A percentile compares a stretch with the other conserved stretches of the same genome.
Conservation (phyloP, 1,284 basidiomycete genomes). For the Moesziomyces sp. region DNA sequence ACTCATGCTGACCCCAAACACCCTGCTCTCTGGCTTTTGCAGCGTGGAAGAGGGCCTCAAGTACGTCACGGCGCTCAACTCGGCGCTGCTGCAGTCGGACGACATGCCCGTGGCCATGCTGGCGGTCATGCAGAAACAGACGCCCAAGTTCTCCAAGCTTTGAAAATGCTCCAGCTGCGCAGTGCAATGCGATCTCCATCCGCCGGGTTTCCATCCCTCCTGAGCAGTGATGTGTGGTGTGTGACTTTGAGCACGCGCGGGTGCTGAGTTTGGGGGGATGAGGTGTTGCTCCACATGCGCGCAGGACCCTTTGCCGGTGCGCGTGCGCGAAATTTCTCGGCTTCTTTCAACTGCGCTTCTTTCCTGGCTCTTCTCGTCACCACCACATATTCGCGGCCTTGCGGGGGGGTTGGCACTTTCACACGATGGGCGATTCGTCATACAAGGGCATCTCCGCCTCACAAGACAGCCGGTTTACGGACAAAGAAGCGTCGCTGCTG, state of each 20-base stretch:
- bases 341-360: too few relatives aligned
- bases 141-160: slow-evolving; percentile 64
- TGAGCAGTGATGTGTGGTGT: too few relatives aligned
- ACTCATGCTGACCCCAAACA: not conserved
- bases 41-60: slow-evolving; percentile 80
- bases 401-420: not conserved
- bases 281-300: too few relatives aligned
- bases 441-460: slow-evolving; percentile 53
- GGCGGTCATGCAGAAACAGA: slow-evolving; percentile 69
- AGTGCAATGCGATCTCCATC: too few relatives aligned
- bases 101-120: slow-evolving; percentile 71
- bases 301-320: too few relatives aligned
- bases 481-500: slow-evolving; percentile 91
- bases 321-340: too few relatives aligned
- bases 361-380: not conserved
- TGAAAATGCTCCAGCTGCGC: not conserved
- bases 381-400: not conserved
- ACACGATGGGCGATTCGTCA: slow-evolving; percentile 33
- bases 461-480: slow-evolving; percentile 78
- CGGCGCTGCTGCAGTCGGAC: slow-evolving; percentile 76
- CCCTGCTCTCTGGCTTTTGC: not conserved
- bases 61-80: slow-evolving; percentile 84
- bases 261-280: too few relatives aligned
- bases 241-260: too few relatives aligned
- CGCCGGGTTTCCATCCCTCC: too few relatives aligned